Evolutionary conservation across 2,329 filamentous ascomycete species (phyloP).

Genomic region (Fusarium falciforme): DNA sequence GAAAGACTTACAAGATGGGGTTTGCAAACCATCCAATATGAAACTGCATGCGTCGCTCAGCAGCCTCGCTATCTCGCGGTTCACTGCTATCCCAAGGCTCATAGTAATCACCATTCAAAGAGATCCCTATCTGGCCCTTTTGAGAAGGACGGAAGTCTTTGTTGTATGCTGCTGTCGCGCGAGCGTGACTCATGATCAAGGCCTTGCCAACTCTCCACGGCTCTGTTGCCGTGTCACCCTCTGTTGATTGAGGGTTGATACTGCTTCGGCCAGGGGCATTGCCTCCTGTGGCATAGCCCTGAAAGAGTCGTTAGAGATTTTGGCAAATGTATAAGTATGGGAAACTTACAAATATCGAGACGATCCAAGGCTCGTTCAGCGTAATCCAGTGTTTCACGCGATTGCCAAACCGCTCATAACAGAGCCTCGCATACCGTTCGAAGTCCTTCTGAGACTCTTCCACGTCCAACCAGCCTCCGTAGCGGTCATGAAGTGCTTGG

Average conservation of each 20-base stretch:
- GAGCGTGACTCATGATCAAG: conserved; percentile 51
- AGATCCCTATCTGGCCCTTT: conserved; percentile 49
- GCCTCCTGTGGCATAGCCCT: conserved; percentile 49
- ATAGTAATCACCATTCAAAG: conserved; percentile 53
- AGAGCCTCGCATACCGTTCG: conserved; percentile 50
- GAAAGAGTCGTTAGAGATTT: neutral
- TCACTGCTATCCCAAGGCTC: conserved; percentile 49
- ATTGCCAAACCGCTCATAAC: conserved; percentile 55
- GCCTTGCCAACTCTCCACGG: conserved; percentile 52
- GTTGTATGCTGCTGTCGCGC: conserved; percentile 47
- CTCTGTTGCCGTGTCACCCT: conserved; percentile 50
- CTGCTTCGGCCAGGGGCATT: conserved; percentile 50
- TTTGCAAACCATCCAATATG: conserved; percentile 55
- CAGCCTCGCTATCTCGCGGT: conserved; percentile 44
- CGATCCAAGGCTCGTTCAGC: conserved; percentile 54
- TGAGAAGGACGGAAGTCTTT: conserved; percentile 47
- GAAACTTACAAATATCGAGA: conserved; percentile 47
- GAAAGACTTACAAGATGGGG: conserved; percentile 47
- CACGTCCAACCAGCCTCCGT: conserved; percentile 50
- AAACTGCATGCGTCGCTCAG: conserved; percentile 51
- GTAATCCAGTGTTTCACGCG: conserved; percentile 55
- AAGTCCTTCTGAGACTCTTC: conserved; percentile 49
- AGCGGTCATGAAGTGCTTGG: conserved; percentile 50
- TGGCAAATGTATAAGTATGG: rapidly evolving
- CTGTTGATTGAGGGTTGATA: conserved; percentile 39